phyloP scores from a whole-genome alignment of 1,284 basidiomycete genomes.

The Wolfiporia cocos region DNA sequence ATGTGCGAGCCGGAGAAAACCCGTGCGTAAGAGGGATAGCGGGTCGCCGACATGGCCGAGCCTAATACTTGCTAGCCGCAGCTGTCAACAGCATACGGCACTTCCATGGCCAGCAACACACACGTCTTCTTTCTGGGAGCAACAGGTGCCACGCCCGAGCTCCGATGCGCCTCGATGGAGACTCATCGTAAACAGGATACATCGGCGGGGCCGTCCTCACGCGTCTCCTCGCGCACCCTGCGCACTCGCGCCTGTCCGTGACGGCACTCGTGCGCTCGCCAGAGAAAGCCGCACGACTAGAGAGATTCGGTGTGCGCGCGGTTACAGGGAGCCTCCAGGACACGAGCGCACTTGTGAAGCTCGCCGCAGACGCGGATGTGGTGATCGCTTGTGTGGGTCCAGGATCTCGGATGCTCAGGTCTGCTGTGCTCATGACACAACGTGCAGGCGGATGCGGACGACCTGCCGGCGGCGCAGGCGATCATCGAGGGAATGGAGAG shows the following conservation, averaged over 20 bases:
- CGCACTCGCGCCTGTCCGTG: slow-evolving; percentile 31
- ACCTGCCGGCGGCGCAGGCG: slow-evolving; percentile 32
- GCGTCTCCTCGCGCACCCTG: slow-evolving; percentile 36
- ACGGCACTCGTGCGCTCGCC: slow-evolving; percentile 35
- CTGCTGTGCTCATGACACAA: background rate
- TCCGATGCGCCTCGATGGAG: no score
- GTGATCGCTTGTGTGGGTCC: slow-evolving; percentile 40
- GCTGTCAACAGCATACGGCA: no score
- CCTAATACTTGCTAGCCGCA: no score
- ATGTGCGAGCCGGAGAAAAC: no score
- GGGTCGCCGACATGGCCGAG: no score
- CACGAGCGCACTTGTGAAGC: slow-evolving; percentile 23
- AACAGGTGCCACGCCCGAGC: no score
- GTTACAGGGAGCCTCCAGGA: slow-evolving; percentile 30
- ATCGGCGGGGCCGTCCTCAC: slow-evolving; percentile 46
- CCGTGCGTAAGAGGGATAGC: no score
- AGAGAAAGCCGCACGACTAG: slow-evolving; percentile 28
- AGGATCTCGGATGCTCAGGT: no score
- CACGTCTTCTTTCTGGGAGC: no score
- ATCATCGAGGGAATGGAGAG: slow-evolving; percentile 43
- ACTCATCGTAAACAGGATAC: no score
- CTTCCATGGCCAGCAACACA: no score
- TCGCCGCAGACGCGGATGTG: slow-evolving; percentile 39
- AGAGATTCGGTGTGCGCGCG: slow-evolving; percentile 22
- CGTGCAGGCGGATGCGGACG: slow-evolving; percentile 39